phyloP scores from a whole-genome alignment of 1,284 basidiomycete species.

The Malassezia slooffiae region DNA sequence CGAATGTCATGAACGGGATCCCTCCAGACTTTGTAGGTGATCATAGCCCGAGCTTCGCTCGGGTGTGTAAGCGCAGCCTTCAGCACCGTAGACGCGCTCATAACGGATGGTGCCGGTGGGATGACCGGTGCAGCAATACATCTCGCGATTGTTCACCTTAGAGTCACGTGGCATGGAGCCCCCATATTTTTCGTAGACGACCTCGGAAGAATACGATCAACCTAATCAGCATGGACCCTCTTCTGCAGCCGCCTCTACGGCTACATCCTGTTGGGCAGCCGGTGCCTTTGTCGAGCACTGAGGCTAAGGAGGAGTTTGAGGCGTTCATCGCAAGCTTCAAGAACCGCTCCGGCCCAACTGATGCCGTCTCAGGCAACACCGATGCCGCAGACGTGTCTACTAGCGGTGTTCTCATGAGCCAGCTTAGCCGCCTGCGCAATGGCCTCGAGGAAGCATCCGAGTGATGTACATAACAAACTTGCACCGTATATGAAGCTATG shows the following conservation, averaged over 20 bases:
- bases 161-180: not conserved
- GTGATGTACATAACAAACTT: too few relatives aligned
- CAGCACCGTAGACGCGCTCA: constrained; percentile 1
- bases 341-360: not conserved
- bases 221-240: constrained; percentile 14
- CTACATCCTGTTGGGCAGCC: constrained; percentile 1
- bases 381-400: constrained; percentile 6
- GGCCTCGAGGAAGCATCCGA: not conserved
- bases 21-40: constrained; percentile 49
- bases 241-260: constrained; percentile 10
- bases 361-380: not conserved
- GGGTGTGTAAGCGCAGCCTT: constrained; percentile 32
- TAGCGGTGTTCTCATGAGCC: constrained; percentile 13
- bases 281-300: not conserved
- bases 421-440: constrained; percentile 11
- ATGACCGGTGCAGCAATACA: too few relatives aligned
- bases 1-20: constrained; percentile 48
- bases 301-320: constrained; percentile 7
- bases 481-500: too few relatives aligned
- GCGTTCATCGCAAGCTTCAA: constrained; percentile 8
- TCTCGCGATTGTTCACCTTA: not conserved
- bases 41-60: constrained; percentile 43
- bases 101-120: not conserved
- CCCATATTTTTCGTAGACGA: too few relatives aligned
- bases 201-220: too few relatives aligned